Conservation (phyloP, 2,329 filamentous ascomycete genomes). For the Mycosphaerella sp. region DNA sequence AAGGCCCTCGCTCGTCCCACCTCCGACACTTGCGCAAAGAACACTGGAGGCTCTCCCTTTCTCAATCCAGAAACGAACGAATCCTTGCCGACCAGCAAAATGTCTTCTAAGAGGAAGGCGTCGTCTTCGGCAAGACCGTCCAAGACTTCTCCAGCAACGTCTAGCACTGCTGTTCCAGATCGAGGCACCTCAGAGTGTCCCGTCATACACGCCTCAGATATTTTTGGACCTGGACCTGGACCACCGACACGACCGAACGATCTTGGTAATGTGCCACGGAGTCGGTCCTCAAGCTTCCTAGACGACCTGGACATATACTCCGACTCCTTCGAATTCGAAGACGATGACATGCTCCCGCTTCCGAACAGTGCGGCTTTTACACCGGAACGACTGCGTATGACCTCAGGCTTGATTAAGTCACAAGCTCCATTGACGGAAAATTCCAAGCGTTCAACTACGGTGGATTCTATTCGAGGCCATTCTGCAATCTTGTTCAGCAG, state of each 20-base stretch:
- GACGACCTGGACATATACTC: constrained; percentile 7
- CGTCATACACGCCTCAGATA: constrained; percentile 17
- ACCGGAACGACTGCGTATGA: constrained; percentile 5
- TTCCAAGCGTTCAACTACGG: not conserved
- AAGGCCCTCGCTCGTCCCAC: not conserved
- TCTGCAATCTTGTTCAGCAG: constrained; percentile 21
- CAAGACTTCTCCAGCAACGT: constrained; percentile 10
- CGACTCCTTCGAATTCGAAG: constrained; percentile 10
- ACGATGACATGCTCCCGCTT: not conserved
- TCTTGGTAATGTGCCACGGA: not conserved
- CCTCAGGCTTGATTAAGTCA: constrained; percentile 8
- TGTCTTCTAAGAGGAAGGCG: constrained; percentile 28
- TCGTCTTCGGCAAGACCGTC: constrained; percentile 19
- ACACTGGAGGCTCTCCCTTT: not conserved
- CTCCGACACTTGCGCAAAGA: not conserved
- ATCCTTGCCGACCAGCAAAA: constrained; percentile 21
- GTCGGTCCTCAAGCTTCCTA: constrained; percentile 1
- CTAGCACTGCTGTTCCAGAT: constrained; percentile 4
- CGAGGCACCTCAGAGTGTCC: constrained; percentile 7
- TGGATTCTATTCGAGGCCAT: constrained; percentile 9
- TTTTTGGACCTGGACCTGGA: constrained; percentile 14
- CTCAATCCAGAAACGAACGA: constrained; percentile 24
- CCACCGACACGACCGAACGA: not conserved
- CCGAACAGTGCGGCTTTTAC: not conserved
- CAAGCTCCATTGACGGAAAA: constrained; percentile 6